These are phyloP conservation scores for Dendrocalamus latiflorus DNA, from an alignment of 202 grass and related monocot species.

Conservation along the genomic window DNA sequence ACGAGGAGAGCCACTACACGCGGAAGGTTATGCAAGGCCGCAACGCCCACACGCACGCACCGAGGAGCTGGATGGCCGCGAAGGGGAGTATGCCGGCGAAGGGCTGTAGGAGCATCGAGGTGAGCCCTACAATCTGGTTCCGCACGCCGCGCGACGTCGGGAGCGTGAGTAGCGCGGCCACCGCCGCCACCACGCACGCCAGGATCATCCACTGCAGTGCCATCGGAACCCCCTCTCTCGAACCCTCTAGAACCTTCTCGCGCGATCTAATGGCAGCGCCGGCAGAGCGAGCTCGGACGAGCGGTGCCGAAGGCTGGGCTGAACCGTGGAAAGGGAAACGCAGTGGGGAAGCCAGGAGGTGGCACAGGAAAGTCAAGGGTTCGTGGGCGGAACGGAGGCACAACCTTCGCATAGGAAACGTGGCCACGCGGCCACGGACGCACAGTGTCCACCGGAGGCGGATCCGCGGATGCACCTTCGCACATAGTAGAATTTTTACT, in stretches of 20 bases:
- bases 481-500: too few species aligned
- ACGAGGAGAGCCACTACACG: not conserved
- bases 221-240: constrained; percentile 27
- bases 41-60: constrained; percentile 14
- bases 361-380: too few species aligned
- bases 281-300: too few species aligned
- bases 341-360: too few species aligned
- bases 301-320: too few species aligned
- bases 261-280: too few species aligned
- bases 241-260: constrained; percentile 22
- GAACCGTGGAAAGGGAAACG: too few species aligned
- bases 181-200: constrained; percentile 63
- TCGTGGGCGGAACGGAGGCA: too few species aligned
- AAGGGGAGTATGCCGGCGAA: constrained; percentile 60
- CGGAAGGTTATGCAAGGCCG: not conserved
- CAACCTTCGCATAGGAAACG: too few species aligned
- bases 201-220: constrained; percentile 91
- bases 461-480: too few species aligned
- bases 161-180: constrained; percentile 61
- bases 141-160: constrained; percentile 65
- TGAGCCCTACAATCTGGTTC: constrained; percentile 63
- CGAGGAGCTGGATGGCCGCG: constrained; percentile 81
- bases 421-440: too few species aligned
- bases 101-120: constrained; percentile 63
- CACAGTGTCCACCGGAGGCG: too few species aligned